Evolutionary conservation across 73 alveolate genomes (phyloP), one percentile per base, ranked within the genome.

Genomic region (Paraurostyla sp.): DNA sequence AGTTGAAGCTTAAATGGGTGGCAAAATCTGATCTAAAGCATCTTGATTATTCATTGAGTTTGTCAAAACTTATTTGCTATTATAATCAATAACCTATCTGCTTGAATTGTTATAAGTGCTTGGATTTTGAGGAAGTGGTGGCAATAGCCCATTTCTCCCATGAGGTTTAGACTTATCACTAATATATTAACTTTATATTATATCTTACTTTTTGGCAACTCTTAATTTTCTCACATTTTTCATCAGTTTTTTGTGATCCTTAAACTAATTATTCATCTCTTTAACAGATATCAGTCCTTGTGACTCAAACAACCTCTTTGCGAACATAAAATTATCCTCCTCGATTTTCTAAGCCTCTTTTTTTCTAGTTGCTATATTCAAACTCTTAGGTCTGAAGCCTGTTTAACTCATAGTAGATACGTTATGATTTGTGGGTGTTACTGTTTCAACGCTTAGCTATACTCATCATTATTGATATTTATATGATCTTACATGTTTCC

Each of bases 301-400:
- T 45, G 87, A 73, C 27, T 73, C 87, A 73, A 73, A 73, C 49
- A 73, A 29, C 33, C 87, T 40, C 56, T 73, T 73, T 23, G 87
- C 87, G 42, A 73, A 73, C 33, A 43, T 73, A 29, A 73, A 73
- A 33, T 73, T 73, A 50, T 73, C 87, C 33, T 73, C 73, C 49
- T 73, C 87, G 0, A 73, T 73, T 50, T 73, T 45, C 59, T 73
- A 50, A 16, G 54, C 4, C 42, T 73, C 42, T 45, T 50, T 45
- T 29, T 73, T 73, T 35, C 87, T 40, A 27, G 36, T 27, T 20
- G 46, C 87, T 2, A 73, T 33, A 50, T 73, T 73, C 20, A 73
- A 30, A 42, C 62, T 32, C 29, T 73, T 73, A 45, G 87, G 87
- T 20, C 87, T 45, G 50, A 73, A 73, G 32, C 56, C 48, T 62